Conservation (phyloP, 139 green algal species). For the Volvox reticuliferus region DNA sequence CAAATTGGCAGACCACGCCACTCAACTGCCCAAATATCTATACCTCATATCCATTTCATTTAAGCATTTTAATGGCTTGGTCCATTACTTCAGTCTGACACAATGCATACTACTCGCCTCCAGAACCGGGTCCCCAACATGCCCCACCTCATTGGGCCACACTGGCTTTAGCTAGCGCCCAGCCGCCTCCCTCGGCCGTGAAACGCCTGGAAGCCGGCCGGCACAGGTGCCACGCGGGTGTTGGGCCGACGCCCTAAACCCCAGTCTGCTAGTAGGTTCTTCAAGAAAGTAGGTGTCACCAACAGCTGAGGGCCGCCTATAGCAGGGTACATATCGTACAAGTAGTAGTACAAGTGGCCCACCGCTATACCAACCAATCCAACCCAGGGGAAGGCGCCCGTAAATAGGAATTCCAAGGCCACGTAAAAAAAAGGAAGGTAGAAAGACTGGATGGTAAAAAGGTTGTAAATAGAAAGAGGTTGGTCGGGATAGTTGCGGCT, state of each 20-base stretch:
- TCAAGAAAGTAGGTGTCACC: conserved; percentile 43
- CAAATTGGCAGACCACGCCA: too few relatives aligned
- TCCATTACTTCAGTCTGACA: too few relatives aligned
- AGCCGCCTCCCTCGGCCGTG: conserved; percentile 37
- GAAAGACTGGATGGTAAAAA: conserved; percentile 77
- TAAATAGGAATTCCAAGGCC: conserved; percentile 65
- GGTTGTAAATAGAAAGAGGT: conserved; percentile 70
- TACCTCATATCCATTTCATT: too few relatives aligned
- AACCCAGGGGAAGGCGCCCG: conserved; percentile 43
- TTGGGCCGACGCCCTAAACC: conserved; percentile 16
- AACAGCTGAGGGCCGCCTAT: conserved; percentile 31
- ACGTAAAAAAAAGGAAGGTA: conserved; percentile 80
- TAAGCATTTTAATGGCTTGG: too few relatives aligned
- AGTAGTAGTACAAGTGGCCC: conserved; percentile 75
- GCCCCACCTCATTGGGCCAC: too few relatives aligned
- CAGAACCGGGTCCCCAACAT: too few relatives aligned
- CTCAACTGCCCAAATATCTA: too few relatives aligned
- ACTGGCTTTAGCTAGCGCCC: conserved; percentile 10
- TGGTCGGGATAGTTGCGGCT: conserved; percentile 67
- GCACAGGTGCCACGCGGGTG: conserved; percentile 8
- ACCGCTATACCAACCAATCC: conserved; percentile 70
- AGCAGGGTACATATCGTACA: conserved; percentile 45
- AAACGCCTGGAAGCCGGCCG: conserved; percentile 49
- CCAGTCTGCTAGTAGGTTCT: conserved; percentile 42
- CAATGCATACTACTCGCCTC: too few relatives aligned